A percentile compares a stretch with the other conserved stretches of the same genome.
Evolutionary conservation across 2,329 filamentous ascomycete species (phyloP).

Genomic region (Lomentospora prolificans): DNA sequence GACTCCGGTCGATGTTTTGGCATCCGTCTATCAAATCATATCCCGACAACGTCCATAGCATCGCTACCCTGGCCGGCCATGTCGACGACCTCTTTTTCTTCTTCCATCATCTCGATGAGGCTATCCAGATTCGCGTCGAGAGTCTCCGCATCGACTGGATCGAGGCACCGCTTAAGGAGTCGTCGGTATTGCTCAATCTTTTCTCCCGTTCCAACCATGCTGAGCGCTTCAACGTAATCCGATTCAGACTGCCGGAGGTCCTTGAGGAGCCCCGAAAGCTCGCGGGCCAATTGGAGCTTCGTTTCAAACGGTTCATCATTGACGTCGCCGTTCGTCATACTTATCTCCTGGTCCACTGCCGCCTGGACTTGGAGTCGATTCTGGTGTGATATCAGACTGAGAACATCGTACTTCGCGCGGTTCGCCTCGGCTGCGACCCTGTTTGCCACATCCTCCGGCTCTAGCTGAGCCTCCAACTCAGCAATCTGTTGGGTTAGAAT

Average conservation of each 20-base stretch:
- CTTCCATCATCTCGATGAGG: constrained; percentile 54
- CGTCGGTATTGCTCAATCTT: constrained; percentile 65
- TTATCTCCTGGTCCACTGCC: constrained; percentile 41
- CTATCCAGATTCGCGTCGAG: constrained; percentile 56
- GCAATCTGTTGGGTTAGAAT: constrained; percentile 48
- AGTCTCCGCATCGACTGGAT: constrained; percentile 55
- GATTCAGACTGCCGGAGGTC: constrained; percentile 54
- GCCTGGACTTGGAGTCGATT: constrained; percentile 42
- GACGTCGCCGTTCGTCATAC: constrained; percentile 38
- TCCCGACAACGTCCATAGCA: constrained; percentile 15
- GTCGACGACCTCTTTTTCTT: constrained; percentile 40
- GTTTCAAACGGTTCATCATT: constrained; percentile 38
- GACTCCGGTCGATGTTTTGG: too few species aligned
- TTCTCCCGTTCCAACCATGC: constrained; percentile 60
- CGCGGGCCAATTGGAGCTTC: constrained; percentile 45
- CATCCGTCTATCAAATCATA: too few species aligned
- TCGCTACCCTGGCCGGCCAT: constrained; percentile 19
- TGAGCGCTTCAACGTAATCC: constrained; percentile 60
- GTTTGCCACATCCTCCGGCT: constrained; percentile 42
- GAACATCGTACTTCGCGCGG: constrained; percentile 35
- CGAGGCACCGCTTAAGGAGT: constrained; percentile 58
- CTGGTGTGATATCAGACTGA: constrained; percentile 40
- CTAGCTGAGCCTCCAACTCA: constrained; percentile 44
- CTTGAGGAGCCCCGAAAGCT: constrained; percentile 45
- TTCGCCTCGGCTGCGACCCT: constrained; percentile 43